Conservation (phyloP, 192 early-diverging fungal genomes). For the Pilaira anomala region DNA sequence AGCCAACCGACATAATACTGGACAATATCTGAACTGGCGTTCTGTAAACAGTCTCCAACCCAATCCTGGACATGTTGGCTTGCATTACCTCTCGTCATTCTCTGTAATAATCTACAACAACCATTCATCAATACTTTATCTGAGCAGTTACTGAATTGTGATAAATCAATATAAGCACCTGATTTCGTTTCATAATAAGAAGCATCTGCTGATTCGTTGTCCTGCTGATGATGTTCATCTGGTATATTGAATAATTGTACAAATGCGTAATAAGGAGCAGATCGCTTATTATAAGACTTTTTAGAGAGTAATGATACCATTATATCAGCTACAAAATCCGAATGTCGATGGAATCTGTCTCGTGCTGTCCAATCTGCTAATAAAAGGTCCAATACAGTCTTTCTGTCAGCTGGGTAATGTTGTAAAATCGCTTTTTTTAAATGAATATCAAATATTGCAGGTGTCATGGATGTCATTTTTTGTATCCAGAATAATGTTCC, state of each 20-base stretch:
- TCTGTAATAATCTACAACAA: conserved; percentile 12
- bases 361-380: conserved; percentile 19
- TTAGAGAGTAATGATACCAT: background rate
- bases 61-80: conserved; percentile 3
- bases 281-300: conserved; percentile 13
- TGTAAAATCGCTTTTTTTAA: conserved; percentile 13
- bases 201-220: conserved; percentile 1
- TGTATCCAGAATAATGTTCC: conserved; percentile 16
- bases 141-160: background rate
- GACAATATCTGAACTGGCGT: conserved; percentile 12
- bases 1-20: conserved; percentile 26
- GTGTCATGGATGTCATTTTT: conserved; percentile 6
- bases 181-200: conserved; percentile 17
- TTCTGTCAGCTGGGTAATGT: conserved; percentile 22
- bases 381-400: conserved; percentile 24
- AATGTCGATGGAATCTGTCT: conserved; percentile 16
- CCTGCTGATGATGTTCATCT: background rate
- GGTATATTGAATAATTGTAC: conserved; percentile 17
- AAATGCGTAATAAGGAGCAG: conserved; percentile 26
- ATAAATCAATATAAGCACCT: conserved; percentile 18
- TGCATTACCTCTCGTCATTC: background rate
- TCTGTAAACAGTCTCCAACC: conserved; percentile 21
- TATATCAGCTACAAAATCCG: background rate
- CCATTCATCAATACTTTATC: conserved; percentile 4
- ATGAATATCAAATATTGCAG: conserved; percentile 12